Percentiles rank a stretch among this genome's conserved stretches.
phyloP scores from a whole-genome alignment of 2,329 filamentous ascomycete species.

The Venturia asperata region DNA sequence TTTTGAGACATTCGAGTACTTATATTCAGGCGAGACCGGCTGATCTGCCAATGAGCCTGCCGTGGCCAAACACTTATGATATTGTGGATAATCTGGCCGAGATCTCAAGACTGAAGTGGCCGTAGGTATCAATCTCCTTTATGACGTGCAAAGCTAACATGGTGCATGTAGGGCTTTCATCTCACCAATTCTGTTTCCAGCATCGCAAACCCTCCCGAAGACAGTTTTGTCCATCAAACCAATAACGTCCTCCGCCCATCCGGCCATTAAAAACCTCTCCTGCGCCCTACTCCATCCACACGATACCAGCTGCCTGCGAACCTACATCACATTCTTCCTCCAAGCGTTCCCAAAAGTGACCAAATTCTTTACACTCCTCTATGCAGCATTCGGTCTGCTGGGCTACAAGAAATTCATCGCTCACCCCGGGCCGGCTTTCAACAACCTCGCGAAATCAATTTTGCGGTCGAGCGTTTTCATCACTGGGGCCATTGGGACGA shows the following conservation, averaged over 20 bases:
- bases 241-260: slow-evolving; percentile 77
- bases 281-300: slow-evolving; percentile 84
- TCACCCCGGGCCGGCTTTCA: slow-evolving; percentile 60
- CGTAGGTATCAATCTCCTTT: slow-evolving; percentile 45
- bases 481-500: slow-evolving; percentile 74
- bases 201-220: slow-evolving; percentile 54
- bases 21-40: slow-evolving; percentile 71
- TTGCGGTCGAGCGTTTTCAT: slow-evolving; percentile 70
- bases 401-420: slow-evolving; percentile 61
- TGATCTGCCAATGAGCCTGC: slow-evolving; percentile 56
- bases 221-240: slow-evolving; percentile 64
- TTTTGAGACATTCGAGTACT: slow-evolving; percentile 61
- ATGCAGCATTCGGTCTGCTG: slow-evolving; percentile 63
- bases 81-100: slow-evolving; percentile 75
- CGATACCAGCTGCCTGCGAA: slow-evolving; percentile 81
- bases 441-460: slow-evolving; percentile 58
- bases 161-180: slow-evolving; percentile 55
- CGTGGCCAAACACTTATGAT: slow-evolving; percentile 69
- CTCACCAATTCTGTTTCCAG: slow-evolving; percentile 80
- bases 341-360: slow-evolving; percentile 71
- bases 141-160: slow-evolving; percentile 22
- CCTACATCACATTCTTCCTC: slow-evolving; percentile 82
- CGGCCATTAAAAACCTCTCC: slow-evolving; percentile 74
- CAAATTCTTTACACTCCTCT: slow-evolving; percentile 69
- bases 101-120: slow-evolving; percentile 78